Evolutionary conservation across 805 yeast genomes (phyloP).

Genomic region (Danielozyma ontarioensis): DNA sequence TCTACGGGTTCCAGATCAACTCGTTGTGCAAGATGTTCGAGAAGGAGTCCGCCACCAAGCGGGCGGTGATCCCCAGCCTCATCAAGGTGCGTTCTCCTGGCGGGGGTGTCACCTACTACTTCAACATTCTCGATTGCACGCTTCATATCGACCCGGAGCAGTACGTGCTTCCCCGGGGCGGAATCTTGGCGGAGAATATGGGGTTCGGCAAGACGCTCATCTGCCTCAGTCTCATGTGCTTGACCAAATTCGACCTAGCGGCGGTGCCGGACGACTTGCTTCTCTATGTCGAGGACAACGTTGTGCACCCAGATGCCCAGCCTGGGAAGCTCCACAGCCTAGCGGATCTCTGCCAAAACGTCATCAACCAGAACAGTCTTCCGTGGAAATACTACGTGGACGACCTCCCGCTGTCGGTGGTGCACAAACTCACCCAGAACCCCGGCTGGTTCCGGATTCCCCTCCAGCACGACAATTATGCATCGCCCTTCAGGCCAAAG

Average conservation of each 20-base stretch:
- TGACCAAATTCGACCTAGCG: slow-evolving; percentile 50
- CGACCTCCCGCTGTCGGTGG: slow-evolving; percentile 42
- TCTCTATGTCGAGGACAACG: slow-evolving; percentile 5
- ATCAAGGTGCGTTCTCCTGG: slow-evolving; percentile 17
- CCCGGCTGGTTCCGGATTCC: slow-evolving; percentile 45
- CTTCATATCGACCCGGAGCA: slow-evolving; percentile 35
- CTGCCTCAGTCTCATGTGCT: slow-evolving; percentile 51
- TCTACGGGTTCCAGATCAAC: slow-evolving; percentile 57
- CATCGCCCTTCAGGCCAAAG: slow-evolving; percentile 13
- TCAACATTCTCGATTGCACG: slow-evolving; percentile 27
- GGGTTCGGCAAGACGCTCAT: slow-evolving; percentile 63
- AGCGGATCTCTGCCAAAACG: slow-evolving; percentile 37
- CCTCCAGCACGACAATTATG: slow-evolving; percentile 13
- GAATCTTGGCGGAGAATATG: slow-evolving; percentile 64
- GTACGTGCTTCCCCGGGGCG: slow-evolving; percentile 51
- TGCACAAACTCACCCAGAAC: slow-evolving; percentile 22
- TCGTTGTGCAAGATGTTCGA: slow-evolving; percentile 58
- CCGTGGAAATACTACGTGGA: slow-evolving; percentile 51
- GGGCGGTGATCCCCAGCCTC: slow-evolving; percentile 31
- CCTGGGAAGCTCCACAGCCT: slow-evolving; percentile 9
- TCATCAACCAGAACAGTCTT: slow-evolving; percentile 43
- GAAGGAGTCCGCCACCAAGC: slow-evolving; percentile 38
- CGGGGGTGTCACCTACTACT: slow-evolving; percentile 20
- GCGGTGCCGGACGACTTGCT: slow-evolving; percentile 33
- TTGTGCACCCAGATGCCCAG: background rate